Conservation (phyloP, 2,329 filamentous ascomycete species). For the Sclerotinia subarctica region DNA sequence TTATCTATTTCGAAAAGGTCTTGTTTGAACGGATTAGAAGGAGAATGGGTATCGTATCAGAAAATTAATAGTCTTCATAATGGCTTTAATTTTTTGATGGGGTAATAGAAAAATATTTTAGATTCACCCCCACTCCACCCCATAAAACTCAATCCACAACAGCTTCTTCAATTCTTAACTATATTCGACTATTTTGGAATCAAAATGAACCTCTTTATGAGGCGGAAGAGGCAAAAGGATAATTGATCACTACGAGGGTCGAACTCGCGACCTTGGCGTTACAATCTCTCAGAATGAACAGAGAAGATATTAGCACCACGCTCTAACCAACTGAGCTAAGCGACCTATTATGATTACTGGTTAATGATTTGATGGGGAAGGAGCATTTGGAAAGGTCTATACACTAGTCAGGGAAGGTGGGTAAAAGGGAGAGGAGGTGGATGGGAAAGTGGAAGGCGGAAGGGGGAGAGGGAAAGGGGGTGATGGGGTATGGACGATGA, state of each 20-base stretch:
- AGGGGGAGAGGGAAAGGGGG: too few species aligned
- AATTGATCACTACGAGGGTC: neutral
- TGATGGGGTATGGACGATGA: neutral
- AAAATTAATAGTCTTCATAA: too few species aligned
- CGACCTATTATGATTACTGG: neutral
- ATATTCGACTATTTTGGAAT: neutral
- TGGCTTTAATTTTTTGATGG: too few species aligned
- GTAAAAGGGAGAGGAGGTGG: neutral
- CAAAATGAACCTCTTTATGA: neutral
- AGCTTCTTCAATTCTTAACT: neutral
- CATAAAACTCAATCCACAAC: neutral
- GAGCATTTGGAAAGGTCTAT: rapidly evolving
- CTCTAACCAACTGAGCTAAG: conserved; percentile 16
- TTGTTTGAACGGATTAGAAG: too few species aligned
- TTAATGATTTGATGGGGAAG: rapidly evolving
- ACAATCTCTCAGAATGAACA: neutral
- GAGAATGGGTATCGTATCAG: too few species aligned
- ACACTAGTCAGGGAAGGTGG: neutral
- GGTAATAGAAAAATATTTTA: neutral
- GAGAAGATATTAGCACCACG: conserved; percentile 3
- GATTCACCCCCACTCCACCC: neutral
- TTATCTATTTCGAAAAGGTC: too few species aligned
- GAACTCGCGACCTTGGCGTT: conserved; percentile 10
- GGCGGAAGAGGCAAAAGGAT: neutral
- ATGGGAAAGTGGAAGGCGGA: neutral